Evolutionary conservation across 495 filamentous ascomycete genomes (phyloP).

Genomic region (Penicillium coprophilum): DNA sequence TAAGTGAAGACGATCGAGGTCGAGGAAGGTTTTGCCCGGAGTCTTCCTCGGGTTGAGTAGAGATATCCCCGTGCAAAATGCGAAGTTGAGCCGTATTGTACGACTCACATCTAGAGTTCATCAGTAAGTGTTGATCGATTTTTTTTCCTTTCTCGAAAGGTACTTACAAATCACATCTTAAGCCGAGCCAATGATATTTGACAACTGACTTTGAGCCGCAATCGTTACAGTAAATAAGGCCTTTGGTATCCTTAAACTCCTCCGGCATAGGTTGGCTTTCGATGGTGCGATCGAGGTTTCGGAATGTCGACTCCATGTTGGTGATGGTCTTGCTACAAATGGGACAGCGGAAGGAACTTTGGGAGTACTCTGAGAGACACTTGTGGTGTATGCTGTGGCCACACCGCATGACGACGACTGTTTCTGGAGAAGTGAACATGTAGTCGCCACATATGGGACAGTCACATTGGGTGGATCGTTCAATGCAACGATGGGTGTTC

Average conservation of each 20-base stretch:
- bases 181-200: constrained; percentile 89
- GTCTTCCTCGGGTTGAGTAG: constrained; percentile 28
- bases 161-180: constrained; percentile 76
- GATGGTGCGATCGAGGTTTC: constrained; percentile 82
- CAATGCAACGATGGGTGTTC: constrained; percentile 87
- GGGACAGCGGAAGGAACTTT: constrained; percentile 87
- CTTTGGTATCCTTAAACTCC: constrained; percentile 76
- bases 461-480: constrained; percentile 89
- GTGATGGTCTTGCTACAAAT: constrained; percentile 89
- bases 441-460: constrained; percentile 99
- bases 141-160: not conserved
- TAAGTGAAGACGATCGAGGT: constrained; percentile 31
- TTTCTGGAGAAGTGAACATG: constrained; percentile 88
- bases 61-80: constrained; percentile 49
- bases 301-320: constrained; percentile 97
- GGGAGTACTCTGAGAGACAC: constrained; percentile 83
- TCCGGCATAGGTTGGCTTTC: constrained; percentile 86
- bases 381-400: constrained; percentile 91
- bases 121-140: constrained; percentile 18
- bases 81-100: constrained; percentile 80
- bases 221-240: constrained; percentile 89
- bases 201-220: constrained; percentile 83
- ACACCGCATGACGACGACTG: constrained; percentile 92
- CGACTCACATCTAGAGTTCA: constrained; percentile 58
- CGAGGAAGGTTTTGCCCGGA: constrained; percentile 21